A percentile compares a stretch with the other conserved stretches of the same genome.
phyloP scores from a whole-genome alignment of 2,329 filamentous ascomycete genomes.

The Xylariomycetidae sp. region DNA sequence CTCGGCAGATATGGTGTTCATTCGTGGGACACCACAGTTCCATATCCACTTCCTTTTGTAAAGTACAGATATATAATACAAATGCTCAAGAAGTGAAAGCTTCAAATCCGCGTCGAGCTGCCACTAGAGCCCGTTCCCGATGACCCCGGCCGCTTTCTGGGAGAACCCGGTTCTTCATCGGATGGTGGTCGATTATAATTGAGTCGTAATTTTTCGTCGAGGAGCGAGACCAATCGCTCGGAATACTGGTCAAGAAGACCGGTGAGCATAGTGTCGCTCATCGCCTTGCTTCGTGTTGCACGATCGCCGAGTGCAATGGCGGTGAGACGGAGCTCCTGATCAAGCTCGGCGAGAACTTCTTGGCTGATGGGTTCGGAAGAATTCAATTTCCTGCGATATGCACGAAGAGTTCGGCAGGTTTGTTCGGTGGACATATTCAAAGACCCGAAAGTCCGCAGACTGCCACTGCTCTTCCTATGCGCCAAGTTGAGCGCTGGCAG shows the following conservation, averaged over 20 bases:
- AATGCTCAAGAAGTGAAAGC: neutral
- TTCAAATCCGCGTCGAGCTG: slow-evolving; percentile 3
- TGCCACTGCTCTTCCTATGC: slow-evolving; percentile 47
- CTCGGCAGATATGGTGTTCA: too few species aligned
- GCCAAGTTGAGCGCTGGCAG: slow-evolving; percentile 44
- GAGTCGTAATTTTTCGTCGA: slow-evolving; percentile 66
- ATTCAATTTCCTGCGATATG: slow-evolving; percentile 59
- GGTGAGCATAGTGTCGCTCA: slow-evolving; percentile 55
- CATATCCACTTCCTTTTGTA: too few species aligned
- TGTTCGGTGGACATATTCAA: slow-evolving; percentile 62
- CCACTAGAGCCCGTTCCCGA: slow-evolving; percentile 17
- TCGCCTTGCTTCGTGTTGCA: slow-evolving; percentile 46
- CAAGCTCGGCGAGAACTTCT: slow-evolving; percentile 57
- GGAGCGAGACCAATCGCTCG: slow-evolving; percentile 63
- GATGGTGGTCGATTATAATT: slow-evolving; percentile 28
- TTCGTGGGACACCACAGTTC: too few species aligned
- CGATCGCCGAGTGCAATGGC: slow-evolving; percentile 56
- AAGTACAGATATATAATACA: too few species aligned
- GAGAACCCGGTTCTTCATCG: slow-evolving; percentile 15
- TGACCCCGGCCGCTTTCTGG: slow-evolving; percentile 14
- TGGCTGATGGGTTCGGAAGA: slow-evolving; percentile 52
- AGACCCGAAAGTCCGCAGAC: slow-evolving; percentile 47
- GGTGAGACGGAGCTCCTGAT: slow-evolving; percentile 60
- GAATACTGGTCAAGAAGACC: slow-evolving; percentile 72
- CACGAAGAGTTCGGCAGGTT: slow-evolving; percentile 55